These are phyloP conservation scores for Raphanus hybrid DNA, from an alignment of 441 rosid genomes.

Conservation along the genomic window DNA sequence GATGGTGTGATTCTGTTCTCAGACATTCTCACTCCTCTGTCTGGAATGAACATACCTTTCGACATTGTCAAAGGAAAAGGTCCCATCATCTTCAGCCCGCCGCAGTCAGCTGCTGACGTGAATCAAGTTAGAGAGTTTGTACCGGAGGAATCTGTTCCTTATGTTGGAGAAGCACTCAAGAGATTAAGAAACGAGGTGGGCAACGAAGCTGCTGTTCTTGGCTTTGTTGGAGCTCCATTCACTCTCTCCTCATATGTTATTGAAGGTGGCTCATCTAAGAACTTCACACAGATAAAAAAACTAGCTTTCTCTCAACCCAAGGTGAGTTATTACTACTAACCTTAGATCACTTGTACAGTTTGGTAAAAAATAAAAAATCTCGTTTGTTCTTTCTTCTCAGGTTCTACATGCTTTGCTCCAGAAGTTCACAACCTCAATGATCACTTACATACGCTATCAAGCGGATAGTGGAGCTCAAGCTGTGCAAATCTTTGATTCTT, in stretches of 20 bases:
- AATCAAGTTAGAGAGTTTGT: constrained; percentile 79
- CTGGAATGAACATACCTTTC: constrained; percentile 98
- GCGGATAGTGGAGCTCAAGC: constrained; percentile 94
- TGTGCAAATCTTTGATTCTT: constrained; percentile 95
- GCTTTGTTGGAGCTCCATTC: constrained; percentile 98
- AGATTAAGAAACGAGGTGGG: constrained; percentile 63
- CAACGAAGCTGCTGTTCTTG: constrained; percentile 82
- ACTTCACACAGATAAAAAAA: constrained; percentile 81
- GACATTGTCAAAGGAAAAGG: constrained; percentile 96
- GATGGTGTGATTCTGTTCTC: constrained; percentile 67
- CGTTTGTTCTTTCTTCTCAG: constrained; percentile 42
- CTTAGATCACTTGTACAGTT: neutral
- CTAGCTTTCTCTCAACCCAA: constrained; percentile 92
- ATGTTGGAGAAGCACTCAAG: constrained; percentile 91
- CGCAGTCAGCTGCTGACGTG: constrained; percentile 67
- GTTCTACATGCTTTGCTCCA: constrained; percentile 84
- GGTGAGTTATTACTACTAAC: constrained; percentile 39
- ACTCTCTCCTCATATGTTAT: constrained; percentile 92
- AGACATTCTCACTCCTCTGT: constrained; percentile 88
- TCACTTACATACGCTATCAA: constrained; percentile 78
- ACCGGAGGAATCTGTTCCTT: constrained; percentile 88
- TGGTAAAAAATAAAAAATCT: neutral
- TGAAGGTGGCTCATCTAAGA: constrained; percentile 96
- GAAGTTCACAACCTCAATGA: constrained; percentile 90
- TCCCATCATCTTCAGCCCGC: constrained; percentile 82